Evolutionary conservation across 202 grass and related monocot species (phyloP).

Genomic region (Zoysia matrella): DNA sequence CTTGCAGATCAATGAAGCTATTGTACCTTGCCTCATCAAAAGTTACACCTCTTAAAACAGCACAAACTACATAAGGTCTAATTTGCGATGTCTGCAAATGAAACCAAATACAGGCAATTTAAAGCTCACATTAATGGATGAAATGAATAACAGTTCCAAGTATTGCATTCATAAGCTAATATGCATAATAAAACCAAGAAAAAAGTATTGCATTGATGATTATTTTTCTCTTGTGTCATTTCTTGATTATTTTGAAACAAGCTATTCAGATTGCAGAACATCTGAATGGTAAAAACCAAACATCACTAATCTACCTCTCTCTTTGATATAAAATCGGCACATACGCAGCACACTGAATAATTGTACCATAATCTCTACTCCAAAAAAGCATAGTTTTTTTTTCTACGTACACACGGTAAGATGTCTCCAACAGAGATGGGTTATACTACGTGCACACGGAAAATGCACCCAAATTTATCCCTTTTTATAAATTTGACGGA

Average conservation of each 20-base stretch:
- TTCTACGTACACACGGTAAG: too few species aligned
- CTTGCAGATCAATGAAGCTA: constrained; percentile 98
- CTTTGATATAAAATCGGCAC: background rate
- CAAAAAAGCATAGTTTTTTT: too few species aligned
- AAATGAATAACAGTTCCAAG: constrained; percentile 14
- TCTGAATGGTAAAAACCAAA: background rate
- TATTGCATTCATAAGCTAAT: constrained; percentile 8
- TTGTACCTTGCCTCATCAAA: constrained; percentile 94
- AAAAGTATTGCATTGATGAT: background rate
- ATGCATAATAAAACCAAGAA: background rate
- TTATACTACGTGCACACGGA: too few species aligned
- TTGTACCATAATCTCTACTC: background rate
- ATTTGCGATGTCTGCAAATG: constrained; percentile 75
- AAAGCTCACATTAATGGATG: constrained; percentile 20
- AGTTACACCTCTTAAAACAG: constrained; percentile 82
- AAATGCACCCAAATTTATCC: too few species aligned
- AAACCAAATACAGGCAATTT: constrained; percentile 36
- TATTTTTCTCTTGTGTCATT: too few species aligned
- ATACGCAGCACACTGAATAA: background rate
- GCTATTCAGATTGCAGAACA: background rate
- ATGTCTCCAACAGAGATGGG: too few species aligned
- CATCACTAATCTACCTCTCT: background rate
- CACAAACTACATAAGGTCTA: constrained; percentile 89
- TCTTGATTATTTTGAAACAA: background rate
- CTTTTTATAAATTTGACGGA: too few species aligned